Evolutionary conservation across 2,329 filamentous ascomycete species (phyloP).

Genomic region (Coniochaeta sp.): DNA sequence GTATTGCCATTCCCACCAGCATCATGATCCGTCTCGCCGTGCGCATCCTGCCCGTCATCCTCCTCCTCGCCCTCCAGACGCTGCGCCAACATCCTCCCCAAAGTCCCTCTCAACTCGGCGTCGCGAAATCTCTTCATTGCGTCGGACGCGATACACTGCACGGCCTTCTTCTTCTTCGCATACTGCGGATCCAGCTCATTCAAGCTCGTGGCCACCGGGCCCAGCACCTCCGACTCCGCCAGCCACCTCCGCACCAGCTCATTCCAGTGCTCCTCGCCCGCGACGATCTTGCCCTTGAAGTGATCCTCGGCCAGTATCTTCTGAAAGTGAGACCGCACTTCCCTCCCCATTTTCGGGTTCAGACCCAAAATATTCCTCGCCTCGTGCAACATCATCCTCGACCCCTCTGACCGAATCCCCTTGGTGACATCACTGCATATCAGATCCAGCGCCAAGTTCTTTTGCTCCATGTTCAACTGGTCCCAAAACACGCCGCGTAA

Average conservation of each 20-base stretch:
- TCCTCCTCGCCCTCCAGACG: constrained; percentile 27
- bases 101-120: constrained; percentile 44
- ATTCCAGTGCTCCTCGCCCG: constrained; percentile 64
- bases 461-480: constrained; percentile 51
- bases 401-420: constrained; percentile 58
- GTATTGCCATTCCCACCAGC: not conserved
- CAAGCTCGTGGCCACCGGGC: constrained; percentile 42
- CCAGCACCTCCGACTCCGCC: constrained; percentile 46
- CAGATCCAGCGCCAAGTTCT: constrained; percentile 65
- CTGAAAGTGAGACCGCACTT: constrained; percentile 60
- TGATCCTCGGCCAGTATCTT: constrained; percentile 56
- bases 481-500: constrained; percentile 57
- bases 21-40: not conserved
- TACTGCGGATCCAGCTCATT: constrained; percentile 42
- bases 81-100: not conserved
- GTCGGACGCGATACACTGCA: constrained; percentile 67
- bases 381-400: constrained; percentile 64
- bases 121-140: constrained; percentile 72
- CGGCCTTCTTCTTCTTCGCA: constrained; percentile 50
- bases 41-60: not conserved
- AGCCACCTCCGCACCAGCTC: constrained; percentile 65
- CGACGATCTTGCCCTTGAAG: constrained; percentile 67
- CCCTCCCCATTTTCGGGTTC: constrained; percentile 41
- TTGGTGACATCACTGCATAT: constrained; percentile 80
- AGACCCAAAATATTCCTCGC: constrained; percentile 56